Evolutionary conservation across 2,329 filamentous ascomycete species (phyloP).

Genomic region (Conoideocrella luteorostrata): DNA sequence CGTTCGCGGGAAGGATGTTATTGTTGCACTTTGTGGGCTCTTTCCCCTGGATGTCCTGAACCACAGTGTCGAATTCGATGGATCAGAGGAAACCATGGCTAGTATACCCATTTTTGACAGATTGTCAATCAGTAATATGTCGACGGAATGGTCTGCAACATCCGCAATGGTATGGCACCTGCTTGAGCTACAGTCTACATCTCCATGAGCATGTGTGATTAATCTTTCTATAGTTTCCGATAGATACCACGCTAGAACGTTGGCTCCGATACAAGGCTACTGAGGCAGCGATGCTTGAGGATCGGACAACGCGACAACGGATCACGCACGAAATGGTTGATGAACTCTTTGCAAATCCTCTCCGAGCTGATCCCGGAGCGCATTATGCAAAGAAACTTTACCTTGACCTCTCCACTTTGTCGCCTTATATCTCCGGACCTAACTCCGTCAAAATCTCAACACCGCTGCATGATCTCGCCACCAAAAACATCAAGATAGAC

Average conservation of each 20-base stretch:
- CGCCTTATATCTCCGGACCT: conserved; percentile 78
- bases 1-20: conserved; percentile 83
- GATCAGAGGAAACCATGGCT: conserved; percentile 67
- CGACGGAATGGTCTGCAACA: conserved; percentile 73
- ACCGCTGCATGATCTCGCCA: conserved; percentile 65
- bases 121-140: conserved; percentile 74
- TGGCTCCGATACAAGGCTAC: conserved; percentile 79
- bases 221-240: conserved; percentile 56
- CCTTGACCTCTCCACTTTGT: conserved; percentile 74
- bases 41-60: conserved; percentile 89
- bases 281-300: conserved; percentile 52
- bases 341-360: conserved; percentile 58
- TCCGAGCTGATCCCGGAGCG: conserved; percentile 69
- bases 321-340: conserved; percentile 72
- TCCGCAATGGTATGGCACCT: conserved; percentile 18
- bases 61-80: conserved; percentile 82
- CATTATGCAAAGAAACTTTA: conserved; percentile 78
- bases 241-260: conserved; percentile 62
- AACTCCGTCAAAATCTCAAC: conserved; percentile 87
- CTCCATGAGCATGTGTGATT: conserved; percentile 2
- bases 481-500: conserved; percentile 69
- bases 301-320: conserved; percentile 43
- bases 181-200: not conserved
- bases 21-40: conserved; percentile 77
- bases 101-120: conserved; percentile 68